Conservation (phyloP, 129 eudicot species). For the Logfia minima region DNA sequence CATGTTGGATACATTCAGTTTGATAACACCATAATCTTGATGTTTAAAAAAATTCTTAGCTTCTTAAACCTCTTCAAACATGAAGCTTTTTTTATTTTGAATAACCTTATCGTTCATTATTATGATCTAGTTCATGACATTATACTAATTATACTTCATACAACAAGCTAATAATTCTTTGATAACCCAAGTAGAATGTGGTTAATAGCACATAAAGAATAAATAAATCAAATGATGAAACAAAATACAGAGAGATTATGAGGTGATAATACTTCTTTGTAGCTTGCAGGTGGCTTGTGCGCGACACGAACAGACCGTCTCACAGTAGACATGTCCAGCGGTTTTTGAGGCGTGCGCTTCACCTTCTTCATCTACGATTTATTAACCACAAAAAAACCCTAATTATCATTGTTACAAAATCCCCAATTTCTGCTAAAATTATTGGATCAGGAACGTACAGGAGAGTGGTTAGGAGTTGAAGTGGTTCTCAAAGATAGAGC, state of each 20-base stretch:
- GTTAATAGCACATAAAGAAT: too few relatives aligned
- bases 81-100: not conserved
- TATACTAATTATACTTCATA: too few relatives aligned
- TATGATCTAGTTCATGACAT: not conserved
- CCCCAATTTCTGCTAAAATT: not conserved
- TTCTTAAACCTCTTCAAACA: not conserved
- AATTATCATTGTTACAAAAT: not conserved
- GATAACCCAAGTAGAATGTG: too few relatives aligned
- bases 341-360: conserved; percentile 45
- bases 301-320: conserved; percentile 71
- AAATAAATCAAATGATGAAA: too few relatives aligned
- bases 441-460: conserved; percentile 28
- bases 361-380: conserved; percentile 59
- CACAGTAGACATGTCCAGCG: conserved; percentile 41
- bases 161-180: too few relatives aligned
- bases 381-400: not conserved
- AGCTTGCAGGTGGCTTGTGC: conserved; percentile 57
- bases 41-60: not conserved
- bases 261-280: conserved; percentile 52
- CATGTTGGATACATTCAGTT: not conserved
- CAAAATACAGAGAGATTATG: not conserved
- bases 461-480: conserved; percentile 45
- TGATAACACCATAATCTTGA: not conserved
- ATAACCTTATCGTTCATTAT: not conserved
- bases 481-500: conserved; percentile 42